Percentiles rank a stretch among this genome's conserved stretches.
phyloP scores from a whole-genome alignment of 2,329 filamentous ascomycete genomes.

The Neopestalotiopsis rosae region DNA sequence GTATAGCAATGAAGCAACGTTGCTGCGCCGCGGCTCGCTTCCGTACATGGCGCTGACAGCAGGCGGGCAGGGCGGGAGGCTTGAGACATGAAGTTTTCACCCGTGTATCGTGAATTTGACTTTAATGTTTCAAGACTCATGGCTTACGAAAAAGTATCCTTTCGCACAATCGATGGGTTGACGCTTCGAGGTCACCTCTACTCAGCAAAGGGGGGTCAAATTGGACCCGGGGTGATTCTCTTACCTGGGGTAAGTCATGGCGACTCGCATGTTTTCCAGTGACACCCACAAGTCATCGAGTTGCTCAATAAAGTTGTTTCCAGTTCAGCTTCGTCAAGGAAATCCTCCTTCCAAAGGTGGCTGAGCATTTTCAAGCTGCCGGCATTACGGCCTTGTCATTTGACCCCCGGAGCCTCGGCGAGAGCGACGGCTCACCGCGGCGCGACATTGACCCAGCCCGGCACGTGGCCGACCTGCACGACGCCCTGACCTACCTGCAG shows the following conservation, averaged over 20 bases:
- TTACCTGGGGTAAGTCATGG: not conserved
- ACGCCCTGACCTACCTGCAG: slow-evolving; percentile 52
- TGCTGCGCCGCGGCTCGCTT: not conserved
- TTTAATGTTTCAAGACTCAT: no score
- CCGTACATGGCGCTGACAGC: not conserved
- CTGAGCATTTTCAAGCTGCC: slow-evolving; percentile 35
- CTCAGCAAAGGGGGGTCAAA: not conserved
- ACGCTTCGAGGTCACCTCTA: not conserved
- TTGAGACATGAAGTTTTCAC: not conserved
- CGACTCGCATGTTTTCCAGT: not conserved
- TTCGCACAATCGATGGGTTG: slow-evolving; percentile 3
- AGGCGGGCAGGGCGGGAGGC: not conserved
- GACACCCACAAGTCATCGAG: not conserved
- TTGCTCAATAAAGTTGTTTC: no score
- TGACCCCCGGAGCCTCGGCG: slow-evolving; percentile 41
- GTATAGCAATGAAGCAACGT: not conserved
- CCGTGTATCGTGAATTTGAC: not conserved
- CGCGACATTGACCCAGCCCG: slow-evolving; percentile 42
- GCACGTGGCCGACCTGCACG: slow-evolving; percentile 37
- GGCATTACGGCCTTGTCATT: slow-evolving; percentile 42
- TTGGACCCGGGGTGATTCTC: not conserved
- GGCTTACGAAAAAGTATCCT: slow-evolving; percentile 3
- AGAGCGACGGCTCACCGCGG: slow-evolving; percentile 43
- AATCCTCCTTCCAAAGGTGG: slow-evolving; percentile 37
- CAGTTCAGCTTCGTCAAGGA: slow-evolving; percentile 38